Base-by-base conservation (phyloP, 108 stramenopile species). In the Skeletonema tropicum region DNA sequence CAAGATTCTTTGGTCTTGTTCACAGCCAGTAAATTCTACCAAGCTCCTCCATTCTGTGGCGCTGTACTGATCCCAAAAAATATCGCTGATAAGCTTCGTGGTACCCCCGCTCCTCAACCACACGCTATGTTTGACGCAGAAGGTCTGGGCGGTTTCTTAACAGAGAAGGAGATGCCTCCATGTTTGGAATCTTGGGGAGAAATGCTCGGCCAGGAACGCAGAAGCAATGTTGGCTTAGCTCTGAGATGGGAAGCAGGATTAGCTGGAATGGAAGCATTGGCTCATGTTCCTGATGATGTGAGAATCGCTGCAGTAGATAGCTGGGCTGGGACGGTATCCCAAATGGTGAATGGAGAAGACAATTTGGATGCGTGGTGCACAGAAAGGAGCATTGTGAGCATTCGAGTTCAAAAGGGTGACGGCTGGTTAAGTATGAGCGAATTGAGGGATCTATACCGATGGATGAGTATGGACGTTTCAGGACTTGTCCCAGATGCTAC, bases 161-260 rank as follows among this genome's bases (percentile, higher is more conserved):
- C 90, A 15, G 87, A 90, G 32, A 90, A 88, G 71, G 90, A 90
- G 64, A 58, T 90, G 17, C 83, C 87, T 15, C 66, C 73, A 0
- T 88, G 85, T 60, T 65, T 90, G 14, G 75, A 85, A 9, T 70
- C 70, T 55, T 90, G 90, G 90, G 83, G 81, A 55, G 71, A 84
- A 46, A 49, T 71, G 23, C 71, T 88, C 12, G 42, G 52, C 2
- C 60, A 85, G 5, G 71, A 84, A 3, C 49, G 65, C 21, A 71
- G 67, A 29, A 79, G 71, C 60, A 90, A 90, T 75, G 65, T 90
- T 63, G 90, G 90, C 21, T 57, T 90, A 30, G 90, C 83, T 35
- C 60, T 90, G 39, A 76, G 90, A 75, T 90, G 90, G 90, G 87
- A 90, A 46, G 90, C 90, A 4, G 90, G 90, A 31, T 77, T 90